Percentiles rank a stretch among this genome's conserved stretches.
Conservation (phyloP, 306 rosid genomes). For the Gillenia trifoliata region DNA sequence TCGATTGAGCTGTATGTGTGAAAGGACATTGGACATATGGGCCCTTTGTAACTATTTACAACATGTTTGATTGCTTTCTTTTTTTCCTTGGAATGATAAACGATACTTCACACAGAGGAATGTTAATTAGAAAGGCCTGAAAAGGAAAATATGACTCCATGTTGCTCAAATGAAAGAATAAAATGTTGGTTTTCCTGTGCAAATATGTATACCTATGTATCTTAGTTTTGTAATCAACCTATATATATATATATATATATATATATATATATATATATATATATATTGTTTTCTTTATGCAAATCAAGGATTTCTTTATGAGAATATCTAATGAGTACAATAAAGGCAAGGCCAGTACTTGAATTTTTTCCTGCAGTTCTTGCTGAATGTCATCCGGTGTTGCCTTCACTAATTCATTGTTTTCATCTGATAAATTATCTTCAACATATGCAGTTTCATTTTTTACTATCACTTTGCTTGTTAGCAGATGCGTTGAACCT, state of each 20-base stretch:
- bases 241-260: no score
- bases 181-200: background rate
- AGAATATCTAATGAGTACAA: constrained; percentile 16
- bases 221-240: no score
- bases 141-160: background rate
- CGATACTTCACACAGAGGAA: background rate
- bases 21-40: background rate
- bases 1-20: background rate
- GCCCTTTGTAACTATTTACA: background rate
- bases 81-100: background rate
- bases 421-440: constrained; percentile 47
- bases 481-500: constrained; percentile 46
- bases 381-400: constrained; percentile 61
- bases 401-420: constrained; percentile 35
- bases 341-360: constrained; percentile 49
- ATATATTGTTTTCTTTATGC: no score
- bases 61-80: background rate
- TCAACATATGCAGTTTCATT: constrained; percentile 29
- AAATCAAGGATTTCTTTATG: background rate
- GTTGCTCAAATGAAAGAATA: background rate
- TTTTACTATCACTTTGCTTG: constrained; percentile 39
- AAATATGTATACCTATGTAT: background rate
- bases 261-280: no score
- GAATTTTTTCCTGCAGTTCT: constrained; percentile 59
- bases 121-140: background rate